These are phyloP conservation scores for Hypomontagnella monticulosa DNA, from an alignment of 495 filamentous ascomycete species.

Conservation along the genomic window DNA sequence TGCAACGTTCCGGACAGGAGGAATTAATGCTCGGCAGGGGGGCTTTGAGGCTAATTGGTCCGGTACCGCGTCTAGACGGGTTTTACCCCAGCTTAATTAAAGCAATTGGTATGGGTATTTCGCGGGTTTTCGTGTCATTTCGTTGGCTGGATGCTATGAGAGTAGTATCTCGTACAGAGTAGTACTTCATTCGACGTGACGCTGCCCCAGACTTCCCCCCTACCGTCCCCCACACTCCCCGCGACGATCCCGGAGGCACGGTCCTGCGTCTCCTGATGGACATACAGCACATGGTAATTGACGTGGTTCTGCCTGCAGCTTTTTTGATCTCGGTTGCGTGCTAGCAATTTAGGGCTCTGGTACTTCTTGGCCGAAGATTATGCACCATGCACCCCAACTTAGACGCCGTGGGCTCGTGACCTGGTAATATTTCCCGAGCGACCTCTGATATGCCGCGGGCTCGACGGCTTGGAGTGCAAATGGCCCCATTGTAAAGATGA, in stretches of 20 bases:
- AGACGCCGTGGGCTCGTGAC: conserved; percentile 33
- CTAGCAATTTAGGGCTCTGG: conserved; percentile 24
- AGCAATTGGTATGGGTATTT: conserved; percentile 8
- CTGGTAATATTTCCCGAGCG: conserved; percentile 18
- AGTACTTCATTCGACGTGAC: conserved; percentile 19
- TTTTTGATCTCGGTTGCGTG: conserved; percentile 7
- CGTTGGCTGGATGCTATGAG: conserved; percentile 18
- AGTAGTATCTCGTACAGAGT: too few species aligned
- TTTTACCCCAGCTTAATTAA: conserved; percentile 30
- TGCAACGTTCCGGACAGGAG: conserved; percentile 41
- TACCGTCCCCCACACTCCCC: conserved; percentile 26
- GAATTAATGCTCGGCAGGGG: conserved; percentile 38
- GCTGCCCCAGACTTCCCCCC: conserved; percentile 31
- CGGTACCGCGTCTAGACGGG: conserved; percentile 13
- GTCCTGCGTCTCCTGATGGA: conserved; percentile 41
- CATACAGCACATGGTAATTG: conserved; percentile 35
- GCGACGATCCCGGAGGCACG: conserved; percentile 42
- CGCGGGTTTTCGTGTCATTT: not conserved
- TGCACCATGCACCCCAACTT: conserved; percentile 40
- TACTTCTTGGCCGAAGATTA: conserved; percentile 31
- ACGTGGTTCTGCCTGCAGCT: conserved; percentile 12
- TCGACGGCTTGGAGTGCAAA: conserved; percentile 12
- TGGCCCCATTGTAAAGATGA: conserved; percentile 10
- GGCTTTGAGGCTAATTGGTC: conserved; percentile 40
- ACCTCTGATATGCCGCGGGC: conserved; percentile 20